Conservation (phyloP, 768 basidiomycete species). For the Suillus spraguei region DNA sequence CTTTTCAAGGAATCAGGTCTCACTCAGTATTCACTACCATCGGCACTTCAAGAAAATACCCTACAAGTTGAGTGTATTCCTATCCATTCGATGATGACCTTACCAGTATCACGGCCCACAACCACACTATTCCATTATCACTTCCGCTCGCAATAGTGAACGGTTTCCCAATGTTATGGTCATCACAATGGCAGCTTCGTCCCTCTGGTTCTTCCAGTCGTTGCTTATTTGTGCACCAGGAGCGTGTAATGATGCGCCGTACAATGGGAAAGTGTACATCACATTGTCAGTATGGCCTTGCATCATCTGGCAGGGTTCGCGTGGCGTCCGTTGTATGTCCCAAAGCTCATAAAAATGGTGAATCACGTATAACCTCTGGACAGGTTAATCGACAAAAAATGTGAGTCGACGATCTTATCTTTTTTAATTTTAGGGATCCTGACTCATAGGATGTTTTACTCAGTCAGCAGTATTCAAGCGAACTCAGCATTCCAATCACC, state of each 20-base stretch:
- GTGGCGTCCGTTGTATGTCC: background rate
- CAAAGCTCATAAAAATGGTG: background rate
- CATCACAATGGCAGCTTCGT: background rate
- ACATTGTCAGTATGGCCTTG: background rate
- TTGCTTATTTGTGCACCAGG: background rate
- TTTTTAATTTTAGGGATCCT: background rate
- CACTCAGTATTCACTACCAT: background rate
- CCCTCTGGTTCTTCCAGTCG: background rate
- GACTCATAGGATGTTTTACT: background rate
- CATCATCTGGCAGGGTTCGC: background rate
- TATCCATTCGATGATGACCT: background rate
- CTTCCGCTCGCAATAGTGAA: too few relatives aligned
- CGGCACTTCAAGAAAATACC: background rate
- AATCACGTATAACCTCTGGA: background rate
- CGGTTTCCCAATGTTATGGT: too few relatives aligned
- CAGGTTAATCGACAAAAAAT: background rate
- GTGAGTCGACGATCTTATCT: background rate
- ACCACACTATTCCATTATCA: background rate
- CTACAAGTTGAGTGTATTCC: background rate
- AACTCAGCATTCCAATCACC: background rate
- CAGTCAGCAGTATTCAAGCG: background rate
- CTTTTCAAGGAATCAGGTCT: background rate
- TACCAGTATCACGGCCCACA: background rate
- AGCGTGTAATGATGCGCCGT: background rate
- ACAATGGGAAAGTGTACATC: background rate